Conservation (phyloP, 2,329 filamentous ascomycete genomes). For the Botrytis cinerea region DNA sequence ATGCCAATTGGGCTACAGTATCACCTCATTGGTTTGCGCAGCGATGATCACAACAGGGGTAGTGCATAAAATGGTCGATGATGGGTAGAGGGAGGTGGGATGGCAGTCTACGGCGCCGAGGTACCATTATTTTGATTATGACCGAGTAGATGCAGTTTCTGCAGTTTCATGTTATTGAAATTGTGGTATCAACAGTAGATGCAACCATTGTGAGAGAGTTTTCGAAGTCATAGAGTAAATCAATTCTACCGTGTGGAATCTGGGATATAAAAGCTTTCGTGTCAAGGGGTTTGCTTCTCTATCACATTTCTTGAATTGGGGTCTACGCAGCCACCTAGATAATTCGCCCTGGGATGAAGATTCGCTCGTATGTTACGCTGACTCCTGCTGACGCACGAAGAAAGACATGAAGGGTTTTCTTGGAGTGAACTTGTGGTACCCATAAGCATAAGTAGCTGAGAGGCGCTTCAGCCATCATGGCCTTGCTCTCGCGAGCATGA, state of each 20-base stretch:
- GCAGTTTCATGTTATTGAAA: background rate
- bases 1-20: background rate
- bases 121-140: constrained; percentile 2
- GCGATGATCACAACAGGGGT: constrained; percentile 20
- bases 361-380: constrained; percentile 4
- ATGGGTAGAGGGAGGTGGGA: background rate
- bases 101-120: constrained; percentile 3
- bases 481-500: background rate
- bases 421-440: background rate
- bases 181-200: background rate
- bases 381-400: constrained; percentile 7
- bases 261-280: background rate
- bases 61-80: constrained; percentile 22
- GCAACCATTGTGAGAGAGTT: background rate
- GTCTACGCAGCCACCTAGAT: background rate
- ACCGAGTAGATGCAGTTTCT: constrained; percentile 3
- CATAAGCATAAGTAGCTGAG: constrained; percentile 9
- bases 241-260: background rate
- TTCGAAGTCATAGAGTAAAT: background rate
- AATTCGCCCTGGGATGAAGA: background rate
- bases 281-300: background rate
- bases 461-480: background rate
- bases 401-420: constrained; percentile 7
- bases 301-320: background rate
- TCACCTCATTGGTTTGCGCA: constrained; percentile 13